Evolutionary conservation across 176 grass and related monocot species (phyloP).

Genomic region (Dactylis glomerata): DNA sequence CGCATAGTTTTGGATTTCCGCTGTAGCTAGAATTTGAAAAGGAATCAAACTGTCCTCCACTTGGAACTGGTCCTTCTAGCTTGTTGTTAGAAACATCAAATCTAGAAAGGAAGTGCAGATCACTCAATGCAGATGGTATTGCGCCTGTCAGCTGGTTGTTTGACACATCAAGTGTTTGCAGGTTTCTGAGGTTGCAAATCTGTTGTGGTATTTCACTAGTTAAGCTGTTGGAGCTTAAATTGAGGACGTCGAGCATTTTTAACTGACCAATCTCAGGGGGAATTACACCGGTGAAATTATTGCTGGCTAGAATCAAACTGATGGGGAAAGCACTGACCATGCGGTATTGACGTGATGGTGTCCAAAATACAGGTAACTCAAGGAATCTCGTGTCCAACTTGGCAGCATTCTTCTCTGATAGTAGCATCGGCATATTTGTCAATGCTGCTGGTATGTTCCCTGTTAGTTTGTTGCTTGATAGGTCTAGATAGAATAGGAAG

Average conservation of each 20-base stretch:
- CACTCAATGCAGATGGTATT: constrained; percentile 40
- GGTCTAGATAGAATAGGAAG: constrained; percentile 66
- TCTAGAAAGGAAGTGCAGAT: constrained; percentile 53
- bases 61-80: constrained; percentile 62
- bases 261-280: constrained; percentile 51
- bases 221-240: constrained; percentile 58
- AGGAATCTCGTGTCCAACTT: constrained; percentile 50
- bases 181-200: constrained; percentile 56
- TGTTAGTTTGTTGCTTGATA: constrained; percentile 54
- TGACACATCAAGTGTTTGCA: constrained; percentile 54
- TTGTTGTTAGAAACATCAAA: constrained; percentile 74
- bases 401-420: constrained; percentile 39
- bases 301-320: constrained; percentile 34
- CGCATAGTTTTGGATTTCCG: constrained; percentile 66
- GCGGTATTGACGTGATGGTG: constrained; percentile 52
- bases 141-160: constrained; percentile 55
- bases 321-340: constrained; percentile 57
- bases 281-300: constrained; percentile 50
- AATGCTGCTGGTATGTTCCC: constrained; percentile 52
- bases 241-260: constrained; percentile 46
- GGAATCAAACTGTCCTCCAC: constrained; percentile 55
- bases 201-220: constrained; percentile 52
- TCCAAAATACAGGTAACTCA: constrained; percentile 62
- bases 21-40: constrained; percentile 61
- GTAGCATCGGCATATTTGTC: constrained; percentile 52